Base-by-base conservation (phyloP, 169 alveolate species). In the Plasmodium vivax region DNA sequence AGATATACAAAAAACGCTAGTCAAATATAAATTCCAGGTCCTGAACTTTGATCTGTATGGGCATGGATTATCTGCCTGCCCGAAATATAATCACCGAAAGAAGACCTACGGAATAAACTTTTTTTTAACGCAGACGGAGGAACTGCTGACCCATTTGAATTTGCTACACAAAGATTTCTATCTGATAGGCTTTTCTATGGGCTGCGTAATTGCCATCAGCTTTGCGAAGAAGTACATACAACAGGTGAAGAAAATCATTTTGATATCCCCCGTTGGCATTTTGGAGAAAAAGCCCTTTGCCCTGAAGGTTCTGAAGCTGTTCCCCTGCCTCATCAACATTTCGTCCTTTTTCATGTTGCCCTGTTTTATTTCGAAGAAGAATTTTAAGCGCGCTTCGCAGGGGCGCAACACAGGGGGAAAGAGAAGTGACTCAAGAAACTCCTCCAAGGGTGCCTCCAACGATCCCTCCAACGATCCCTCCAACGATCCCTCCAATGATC, bases 121-220 rank as follows among this genome's bases (percentile, higher is more conserved):
- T 54, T 95, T 95, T 84, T 94, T 95, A 14, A 95, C 95, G 27
- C 98, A 96, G 83, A 96, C 97, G 32, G 97, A 94, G 71, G 98
- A 96, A 80, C 93, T 96, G 19, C 72, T 96, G 54, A 80, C 23
- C 68, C 92, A 93, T 83, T 75, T 96, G 32, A 90, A 95, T 14
- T 92, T 95, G 36, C 58, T 88, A 30, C 95, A 87, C 38, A 83
- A 96, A 68, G 85, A 88, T 38, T 90, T 95, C 77, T 92, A 96
- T 10, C 85, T 96, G 14, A 95, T 96, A 71, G 98, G 98, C 14
- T 94, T 96, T 58, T 96, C 98, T 14, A 96, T 96, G 98, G 98
- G 95, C 9, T 92, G 95, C 27, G 94, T 96, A 85, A 47, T 96
- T 32, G 98, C 98, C 27, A 97, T 96, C 9, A 81, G 95, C 8